Conservation (phyloP, 805 yeast species). For the Kurtzmaniella fragi region DNA sequence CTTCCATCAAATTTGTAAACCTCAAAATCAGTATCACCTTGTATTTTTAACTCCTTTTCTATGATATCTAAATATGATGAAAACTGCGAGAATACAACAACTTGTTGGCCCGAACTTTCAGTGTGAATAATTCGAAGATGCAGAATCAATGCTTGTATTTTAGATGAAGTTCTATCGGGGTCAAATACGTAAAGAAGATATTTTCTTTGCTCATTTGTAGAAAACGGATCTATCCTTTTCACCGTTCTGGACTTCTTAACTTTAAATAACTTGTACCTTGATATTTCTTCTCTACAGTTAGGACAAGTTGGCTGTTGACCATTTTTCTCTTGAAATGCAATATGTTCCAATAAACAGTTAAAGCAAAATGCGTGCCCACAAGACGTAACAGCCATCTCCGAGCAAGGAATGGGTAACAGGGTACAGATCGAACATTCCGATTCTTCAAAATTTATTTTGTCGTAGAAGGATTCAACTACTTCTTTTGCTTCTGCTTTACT, state of each 20-base stretch:
- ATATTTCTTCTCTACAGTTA: constrained; percentile 59
- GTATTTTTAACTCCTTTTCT: constrained; percentile 48
- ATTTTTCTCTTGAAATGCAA: constrained; percentile 57
- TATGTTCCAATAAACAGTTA: constrained; percentile 66
- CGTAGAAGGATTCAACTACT: constrained; percentile 18
- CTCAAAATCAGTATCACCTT: constrained; percentile 40
- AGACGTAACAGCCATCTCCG: constrained; percentile 56
- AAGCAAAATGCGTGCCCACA: constrained; percentile 83
- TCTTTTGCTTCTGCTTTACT: constrained; percentile 10
- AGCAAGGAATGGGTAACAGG: constrained; percentile 51
- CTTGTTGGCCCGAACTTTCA: constrained; percentile 60
- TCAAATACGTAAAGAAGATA: constrained; percentile 39
- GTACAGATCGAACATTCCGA: constrained; percentile 86
- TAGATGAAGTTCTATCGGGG: constrained; percentile 60
- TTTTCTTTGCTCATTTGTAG: constrained; percentile 9
- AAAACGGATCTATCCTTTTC: constrained; percentile 22
- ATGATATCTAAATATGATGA: constrained; percentile 76
- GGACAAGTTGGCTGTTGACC: constrained; percentile 59
- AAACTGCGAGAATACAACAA: constrained; percentile 88
- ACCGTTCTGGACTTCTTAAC: constrained; percentile 22
- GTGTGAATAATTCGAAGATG: constrained; percentile 53
- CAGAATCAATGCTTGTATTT: constrained; percentile 60
- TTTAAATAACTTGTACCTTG: constrained; percentile 44
- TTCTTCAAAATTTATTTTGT: constrained; percentile 29
- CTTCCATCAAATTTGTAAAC: constrained; percentile 82